phyloP scores from a whole-genome alignment of 352 stramenopile species.

The Phytophthora pluvialis region DNA sequence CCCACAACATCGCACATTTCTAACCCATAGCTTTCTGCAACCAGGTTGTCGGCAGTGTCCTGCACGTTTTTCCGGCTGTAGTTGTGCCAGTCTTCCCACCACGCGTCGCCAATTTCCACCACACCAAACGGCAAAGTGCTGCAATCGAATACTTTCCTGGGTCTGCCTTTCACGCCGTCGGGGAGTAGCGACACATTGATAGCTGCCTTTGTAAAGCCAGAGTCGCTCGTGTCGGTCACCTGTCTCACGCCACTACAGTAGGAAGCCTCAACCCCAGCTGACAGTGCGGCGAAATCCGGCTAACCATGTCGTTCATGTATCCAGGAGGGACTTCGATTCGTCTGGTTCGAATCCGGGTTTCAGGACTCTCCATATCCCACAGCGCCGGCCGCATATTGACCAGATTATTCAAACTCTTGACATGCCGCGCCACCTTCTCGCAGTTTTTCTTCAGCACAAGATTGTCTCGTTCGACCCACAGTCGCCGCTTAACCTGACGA shows the following conservation, averaged over 20 bases:
- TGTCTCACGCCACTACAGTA: conserved; percentile 15
- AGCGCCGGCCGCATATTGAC: conserved; percentile 15
- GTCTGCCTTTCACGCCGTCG: background rate
- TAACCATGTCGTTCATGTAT: conserved; percentile 11
- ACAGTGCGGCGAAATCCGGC: conserved; percentile 29
- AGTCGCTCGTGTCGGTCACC: background rate
- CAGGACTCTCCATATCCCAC: conserved; percentile 4
- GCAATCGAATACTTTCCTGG: background rate
- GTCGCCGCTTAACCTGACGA: conserved; percentile 20
- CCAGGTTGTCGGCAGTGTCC: conserved; percentile 39
- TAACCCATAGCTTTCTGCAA: conserved; percentile 55
- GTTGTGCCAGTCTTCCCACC: conserved; percentile 22
- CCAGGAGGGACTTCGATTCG: conserved; percentile 19
- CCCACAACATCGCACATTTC: conserved; percentile 48
- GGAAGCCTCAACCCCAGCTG: conserved; percentile 28
- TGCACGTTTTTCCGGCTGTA: conserved; percentile 17
- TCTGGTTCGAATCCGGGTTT: conserved; percentile 7
- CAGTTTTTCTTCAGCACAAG: conserved; percentile 25
- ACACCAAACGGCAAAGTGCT: conserved; percentile 1
- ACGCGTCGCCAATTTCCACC: conserved; percentile 4
- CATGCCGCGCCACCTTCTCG: conserved; percentile 16
- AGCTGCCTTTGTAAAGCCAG: background rate
- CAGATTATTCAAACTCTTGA: conserved; percentile 23
- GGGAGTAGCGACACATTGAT: background rate
- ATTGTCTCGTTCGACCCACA: conserved; percentile 32